Evolutionary conservation across 306 rosid genomes (phyloP), one percentile per base, ranked within the genome.

Genomic region (Pachyrhizus erosus): DNA sequence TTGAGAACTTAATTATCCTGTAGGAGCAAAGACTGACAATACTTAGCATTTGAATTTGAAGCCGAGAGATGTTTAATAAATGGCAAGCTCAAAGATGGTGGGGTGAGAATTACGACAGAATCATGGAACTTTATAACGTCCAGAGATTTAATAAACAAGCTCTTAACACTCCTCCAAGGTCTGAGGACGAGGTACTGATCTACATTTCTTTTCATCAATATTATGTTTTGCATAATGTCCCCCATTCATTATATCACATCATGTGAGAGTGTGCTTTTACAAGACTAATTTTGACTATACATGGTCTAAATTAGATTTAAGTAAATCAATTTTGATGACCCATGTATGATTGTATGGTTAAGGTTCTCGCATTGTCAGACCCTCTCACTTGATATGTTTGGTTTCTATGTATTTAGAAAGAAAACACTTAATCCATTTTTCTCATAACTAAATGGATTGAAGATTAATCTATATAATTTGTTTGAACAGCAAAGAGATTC

Each of bases 61-160:
- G 99, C 93, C 98, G 96, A 27, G 97, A 90, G 78, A 93, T 95
- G 96, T 93, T 91, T 46, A 88, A 93, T 82, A 89, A 93, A 86
- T 91, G 92, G 93, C 94, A 93, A 90, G 98, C 99, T 75, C 97
- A 96, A 85, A 89, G 87, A 81, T 96, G 99, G 99, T 95, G 99
- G 99, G 97, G 96, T 5, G 97, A 91, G 88, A 95, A 95, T 84
- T 95, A 93, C 74, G 98, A 93, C 77, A 87, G 98, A 77, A 90
- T 95, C 83, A 88, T 89, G 97, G 97, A 95, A 83, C 98, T 93
- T 58, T 95, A 93, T 78, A 95, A 93, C 57, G 99, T 95, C 31
- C 98, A 91, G 85, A 93, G 98, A 89, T 93, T 93, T 85, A 95
- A 91, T 54, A 87, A 88, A 74, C 98, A 95, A 83, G 92, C 93